Evolutionary conservation across 495 filamentous ascomycete species (phyloP).

Genomic region (Xylaria telfairii): DNA sequence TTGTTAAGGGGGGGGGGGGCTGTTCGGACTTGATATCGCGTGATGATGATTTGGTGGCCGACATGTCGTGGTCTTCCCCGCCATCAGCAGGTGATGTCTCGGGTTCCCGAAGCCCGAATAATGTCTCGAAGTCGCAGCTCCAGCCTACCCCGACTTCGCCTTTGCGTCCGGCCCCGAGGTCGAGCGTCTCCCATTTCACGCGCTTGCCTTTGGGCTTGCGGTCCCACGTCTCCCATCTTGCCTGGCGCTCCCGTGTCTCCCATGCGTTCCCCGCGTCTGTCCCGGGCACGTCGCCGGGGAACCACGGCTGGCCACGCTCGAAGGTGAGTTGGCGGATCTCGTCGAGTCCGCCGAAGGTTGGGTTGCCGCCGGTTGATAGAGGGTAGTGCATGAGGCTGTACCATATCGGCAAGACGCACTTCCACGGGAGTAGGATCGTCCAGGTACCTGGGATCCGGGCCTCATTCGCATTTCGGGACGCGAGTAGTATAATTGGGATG

Average conservation of each 20-base stretch:
- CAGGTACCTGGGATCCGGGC: conserved; percentile 70
- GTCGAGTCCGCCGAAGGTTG: conserved; percentile 81
- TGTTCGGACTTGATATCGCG: neutral
- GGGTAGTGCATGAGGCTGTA: conserved; percentile 86
- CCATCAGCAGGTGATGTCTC: conserved; percentile 28
- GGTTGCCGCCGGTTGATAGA: conserved; percentile 76
- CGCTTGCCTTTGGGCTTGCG: conserved; percentile 82
- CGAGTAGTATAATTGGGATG: conserved; percentile 79
- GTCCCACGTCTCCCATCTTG: conserved; percentile 73
- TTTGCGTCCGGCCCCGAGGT: conserved; percentile 73
- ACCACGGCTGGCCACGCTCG: conserved; percentile 80
- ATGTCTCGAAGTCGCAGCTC: conserved; percentile 84
- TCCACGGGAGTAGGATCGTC: conserved; percentile 91
- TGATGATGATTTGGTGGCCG: neutral
- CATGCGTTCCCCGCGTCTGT: conserved; percentile 80
- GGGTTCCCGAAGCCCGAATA: conserved; percentile 47
- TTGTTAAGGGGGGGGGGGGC: conserved; percentile 13
- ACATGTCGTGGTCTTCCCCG: conserved; percentile 16
- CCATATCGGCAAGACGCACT: conserved; percentile 86
- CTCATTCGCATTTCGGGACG: conserved; percentile 56
- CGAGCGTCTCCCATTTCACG: conserved; percentile 75
- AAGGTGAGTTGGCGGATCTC: conserved; percentile 83
- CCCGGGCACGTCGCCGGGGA: conserved; percentile 87
- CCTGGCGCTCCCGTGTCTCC: conserved; percentile 69
- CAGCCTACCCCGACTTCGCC: conserved; percentile 86